phyloP scores from a whole-genome alignment of 1,139 yeast genomes.

The Kurtzmaniella quercitrusa region DNA sequence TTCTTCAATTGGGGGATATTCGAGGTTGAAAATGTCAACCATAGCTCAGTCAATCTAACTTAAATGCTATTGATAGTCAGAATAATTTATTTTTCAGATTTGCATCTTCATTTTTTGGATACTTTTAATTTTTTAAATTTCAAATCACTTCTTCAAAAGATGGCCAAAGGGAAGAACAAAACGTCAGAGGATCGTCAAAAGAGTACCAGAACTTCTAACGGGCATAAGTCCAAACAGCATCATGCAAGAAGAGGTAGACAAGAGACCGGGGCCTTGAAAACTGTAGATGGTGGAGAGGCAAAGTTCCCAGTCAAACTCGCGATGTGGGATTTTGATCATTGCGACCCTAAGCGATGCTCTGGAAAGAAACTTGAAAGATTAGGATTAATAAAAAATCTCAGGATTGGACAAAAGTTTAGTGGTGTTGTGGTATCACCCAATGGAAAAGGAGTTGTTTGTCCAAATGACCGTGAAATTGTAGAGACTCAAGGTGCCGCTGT shows the following conservation, averaged over 20 bases:
- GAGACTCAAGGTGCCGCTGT: conserved; percentile 88
- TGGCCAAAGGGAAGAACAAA: conserved; percentile 71
- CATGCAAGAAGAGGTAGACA: conserved; percentile 49
- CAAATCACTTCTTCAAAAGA: conserved; percentile 20
- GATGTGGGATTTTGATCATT: conserved; percentile 97
- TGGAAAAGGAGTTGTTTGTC: conserved; percentile 88
- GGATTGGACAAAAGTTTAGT: conserved; percentile 87
- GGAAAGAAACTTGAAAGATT: conserved; percentile 90
- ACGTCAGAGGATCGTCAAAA: conserved; percentile 35
- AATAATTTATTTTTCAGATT: neutral
- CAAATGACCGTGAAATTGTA: conserved; percentile 75
- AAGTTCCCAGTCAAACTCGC: conserved; percentile 70
- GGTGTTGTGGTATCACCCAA: conserved; percentile 94
- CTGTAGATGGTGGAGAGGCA: conserved; percentile 9
- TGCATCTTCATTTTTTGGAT: neutral
- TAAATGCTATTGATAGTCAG: neutral
- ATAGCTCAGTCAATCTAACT: neutral
- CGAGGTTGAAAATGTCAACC: neutral
- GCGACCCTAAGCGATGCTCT: conserved; percentile 97
- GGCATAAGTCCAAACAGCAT: conserved; percentile 54
- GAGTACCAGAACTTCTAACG: conserved; percentile 46
- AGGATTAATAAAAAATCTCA: conserved; percentile 72
- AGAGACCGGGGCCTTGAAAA: conserved; percentile 29
- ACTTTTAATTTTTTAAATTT: neutral
- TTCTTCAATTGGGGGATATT: conserved; percentile 1